phyloP scores from a whole-genome alignment of 306 rosid species.

The Quercus mongolica region DNA sequence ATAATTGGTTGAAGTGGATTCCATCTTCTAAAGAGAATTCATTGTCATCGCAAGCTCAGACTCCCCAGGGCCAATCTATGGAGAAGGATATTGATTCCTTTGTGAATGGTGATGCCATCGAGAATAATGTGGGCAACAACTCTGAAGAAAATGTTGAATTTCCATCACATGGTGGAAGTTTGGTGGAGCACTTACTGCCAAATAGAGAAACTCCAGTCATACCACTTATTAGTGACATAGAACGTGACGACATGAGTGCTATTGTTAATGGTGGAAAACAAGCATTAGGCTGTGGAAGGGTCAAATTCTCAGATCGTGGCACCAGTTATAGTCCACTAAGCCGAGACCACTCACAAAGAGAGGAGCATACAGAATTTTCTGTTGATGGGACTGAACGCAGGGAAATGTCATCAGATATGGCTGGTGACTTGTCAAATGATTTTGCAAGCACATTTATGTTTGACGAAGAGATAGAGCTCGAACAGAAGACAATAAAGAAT shows the following conservation, averaged over 20 bases:
- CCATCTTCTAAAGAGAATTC: conserved; percentile 42
- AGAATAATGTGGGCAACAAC: conserved; percentile 28
- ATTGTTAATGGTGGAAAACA: conserved; percentile 26
- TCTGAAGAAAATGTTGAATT: conserved; percentile 33
- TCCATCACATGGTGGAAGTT: conserved; percentile 21
- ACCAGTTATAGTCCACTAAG: conserved; percentile 10
- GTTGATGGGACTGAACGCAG: conserved; percentile 37
- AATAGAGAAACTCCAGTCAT: conserved; percentile 30
- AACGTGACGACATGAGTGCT: conserved; percentile 26
- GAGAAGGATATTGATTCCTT: conserved; percentile 29
- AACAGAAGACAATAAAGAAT: conserved; percentile 55
- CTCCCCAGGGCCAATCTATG: conserved; percentile 29
- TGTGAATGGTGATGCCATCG: conserved; percentile 30
- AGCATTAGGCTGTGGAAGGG: conserved; percentile 13
- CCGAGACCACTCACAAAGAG: conserved; percentile 29
- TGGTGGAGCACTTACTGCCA: conserved; percentile 17
- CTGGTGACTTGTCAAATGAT: conserved; percentile 58
- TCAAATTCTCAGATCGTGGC: conserved; percentile 23
- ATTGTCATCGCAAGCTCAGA: conserved; percentile 30
- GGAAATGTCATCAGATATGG: conserved; percentile 26
- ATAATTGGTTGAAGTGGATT: conserved; percentile 82
- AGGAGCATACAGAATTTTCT: conserved; percentile 10
- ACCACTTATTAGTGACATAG: conserved; percentile 9
- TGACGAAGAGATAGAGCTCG: conserved; percentile 93
- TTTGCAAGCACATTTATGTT: conserved; percentile 89